A percentile compares a stretch with the other conserved stretches of the same genome.
Conservation (phyloP, 306 rosid species). For the Cercis canadensis region DNA sequence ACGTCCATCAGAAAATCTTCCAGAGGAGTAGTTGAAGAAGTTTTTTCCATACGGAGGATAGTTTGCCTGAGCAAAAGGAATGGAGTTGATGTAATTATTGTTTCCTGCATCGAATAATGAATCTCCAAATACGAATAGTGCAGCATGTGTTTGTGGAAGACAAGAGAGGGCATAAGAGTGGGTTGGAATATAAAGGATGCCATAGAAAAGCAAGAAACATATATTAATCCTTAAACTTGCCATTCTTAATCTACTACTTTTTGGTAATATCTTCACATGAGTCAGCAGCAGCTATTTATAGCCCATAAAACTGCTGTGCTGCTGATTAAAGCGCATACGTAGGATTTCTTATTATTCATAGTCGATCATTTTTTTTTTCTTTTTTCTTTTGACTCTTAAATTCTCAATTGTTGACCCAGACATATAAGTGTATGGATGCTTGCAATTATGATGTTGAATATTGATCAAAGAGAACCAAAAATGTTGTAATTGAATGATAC, state of each 20-base stretch:
- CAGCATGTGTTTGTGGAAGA: not conserved
- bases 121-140: conserved; percentile 48
- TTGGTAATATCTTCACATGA: not conserved
- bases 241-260: not conserved
- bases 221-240: not conserved
- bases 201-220: not conserved
- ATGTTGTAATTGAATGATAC: no score
- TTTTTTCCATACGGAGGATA: conserved; percentile 42
- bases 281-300: not conserved
- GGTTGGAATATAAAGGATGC: not conserved
- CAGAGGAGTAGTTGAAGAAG: conserved; percentile 38
- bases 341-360: no score
- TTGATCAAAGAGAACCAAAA: no score
- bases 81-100: conserved; percentile 40
- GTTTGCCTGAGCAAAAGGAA: not conserved
- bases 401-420: no score
- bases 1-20: conserved; percentile 46
- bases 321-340: no score
- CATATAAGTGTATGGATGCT: no score
- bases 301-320: no score
- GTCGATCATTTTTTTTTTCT: no score
- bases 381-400: no score
- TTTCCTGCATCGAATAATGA: conserved; percentile 47
- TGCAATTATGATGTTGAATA: no score
- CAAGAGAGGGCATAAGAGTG: not conserved